These are phyloP conservation scores for Saccharomyces kudriavzevii DNA, from an alignment of 805 yeast genomes.

Conservation along the genomic window DNA sequence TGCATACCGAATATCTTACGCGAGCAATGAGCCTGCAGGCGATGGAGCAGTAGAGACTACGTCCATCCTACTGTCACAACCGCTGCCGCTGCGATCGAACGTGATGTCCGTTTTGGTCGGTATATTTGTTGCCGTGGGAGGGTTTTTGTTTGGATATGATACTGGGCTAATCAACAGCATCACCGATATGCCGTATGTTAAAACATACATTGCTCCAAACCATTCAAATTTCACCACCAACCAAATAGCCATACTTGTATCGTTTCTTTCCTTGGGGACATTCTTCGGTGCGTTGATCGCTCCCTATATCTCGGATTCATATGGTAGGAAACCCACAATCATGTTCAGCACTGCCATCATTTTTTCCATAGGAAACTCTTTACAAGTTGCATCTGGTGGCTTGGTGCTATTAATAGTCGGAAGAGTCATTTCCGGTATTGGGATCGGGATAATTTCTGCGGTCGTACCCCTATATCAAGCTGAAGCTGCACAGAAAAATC, in stretches of 20 bases:
- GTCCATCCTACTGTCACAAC: conserved; percentile 20
- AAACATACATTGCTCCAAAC: conserved; percentile 35
- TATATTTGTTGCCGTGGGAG: conserved; percentile 60
- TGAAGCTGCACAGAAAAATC: conserved; percentile 70
- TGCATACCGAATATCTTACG: neutral
- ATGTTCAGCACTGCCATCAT: conserved; percentile 37
- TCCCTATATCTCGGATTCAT: conserved; percentile 46
- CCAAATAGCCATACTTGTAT: conserved; percentile 56
- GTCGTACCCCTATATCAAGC: conserved; percentile 71
- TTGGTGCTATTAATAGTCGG: conserved; percentile 54
- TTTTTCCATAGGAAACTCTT: conserved; percentile 46
- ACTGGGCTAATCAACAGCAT: conserved; percentile 63
- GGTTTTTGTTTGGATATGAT: conserved; percentile 60
- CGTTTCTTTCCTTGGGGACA: conserved; percentile 67
- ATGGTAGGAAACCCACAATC: conserved; percentile 53
- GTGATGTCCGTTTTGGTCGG: conserved; percentile 52
- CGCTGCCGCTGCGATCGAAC: conserved; percentile 39
- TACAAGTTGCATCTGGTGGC: conserved; percentile 41
- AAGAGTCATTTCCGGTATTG: conserved; percentile 60
- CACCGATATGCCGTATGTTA: conserved; percentile 53
- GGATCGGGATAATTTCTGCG: conserved; percentile 68
- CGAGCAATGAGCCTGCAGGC: neutral
- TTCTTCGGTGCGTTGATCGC: conserved; percentile 58
- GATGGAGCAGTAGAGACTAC: conserved; percentile 9
- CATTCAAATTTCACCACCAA: conserved; percentile 34